Conservation (phyloP, 345 rosid genomes). For the Pugionium cornutum region DNA sequence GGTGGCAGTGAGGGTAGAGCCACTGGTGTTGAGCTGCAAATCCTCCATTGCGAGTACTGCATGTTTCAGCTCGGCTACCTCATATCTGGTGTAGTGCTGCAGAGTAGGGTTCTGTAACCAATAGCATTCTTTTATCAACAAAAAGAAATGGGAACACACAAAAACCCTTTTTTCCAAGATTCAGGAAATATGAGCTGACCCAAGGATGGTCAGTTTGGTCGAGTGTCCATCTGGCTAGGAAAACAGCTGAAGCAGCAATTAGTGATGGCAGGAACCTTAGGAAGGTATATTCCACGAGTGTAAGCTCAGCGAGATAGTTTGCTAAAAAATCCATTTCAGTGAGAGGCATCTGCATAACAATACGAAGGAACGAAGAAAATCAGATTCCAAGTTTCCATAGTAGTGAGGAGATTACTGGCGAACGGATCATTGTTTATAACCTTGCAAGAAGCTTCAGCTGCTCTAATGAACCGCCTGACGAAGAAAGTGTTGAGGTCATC, state of each 20-base stretch:
- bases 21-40: constrained; percentile 64
- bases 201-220: constrained; percentile 83
- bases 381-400: constrained; percentile 7
- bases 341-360: constrained; percentile 53
- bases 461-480: constrained; percentile 83
- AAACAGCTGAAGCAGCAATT: constrained; percentile 86
- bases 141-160: neutral
- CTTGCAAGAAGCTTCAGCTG: constrained; percentile 74
- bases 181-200: constrained; percentile 52
- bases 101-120: constrained; percentile 74
- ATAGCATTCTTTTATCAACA: constrained; percentile 27
- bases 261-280: constrained; percentile 74
- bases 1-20: constrained; percentile 62
- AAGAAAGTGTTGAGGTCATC: constrained; percentile 10
- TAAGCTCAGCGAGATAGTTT: constrained; percentile 82
- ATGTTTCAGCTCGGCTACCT: constrained; percentile 57
- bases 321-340: constrained; percentile 75
- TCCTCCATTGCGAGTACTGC: constrained; percentile 77
- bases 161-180: neutral
- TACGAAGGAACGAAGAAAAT: constrained; percentile 18
- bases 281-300: constrained; percentile 75
- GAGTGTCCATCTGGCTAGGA: constrained; percentile 90
- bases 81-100: constrained; percentile 79
- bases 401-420: neutral
- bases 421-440: constrained; percentile 40